Evolutionary conservation across 208 protist species (phyloP).

Genomic region (Wallacemonas sp.): DNA sequence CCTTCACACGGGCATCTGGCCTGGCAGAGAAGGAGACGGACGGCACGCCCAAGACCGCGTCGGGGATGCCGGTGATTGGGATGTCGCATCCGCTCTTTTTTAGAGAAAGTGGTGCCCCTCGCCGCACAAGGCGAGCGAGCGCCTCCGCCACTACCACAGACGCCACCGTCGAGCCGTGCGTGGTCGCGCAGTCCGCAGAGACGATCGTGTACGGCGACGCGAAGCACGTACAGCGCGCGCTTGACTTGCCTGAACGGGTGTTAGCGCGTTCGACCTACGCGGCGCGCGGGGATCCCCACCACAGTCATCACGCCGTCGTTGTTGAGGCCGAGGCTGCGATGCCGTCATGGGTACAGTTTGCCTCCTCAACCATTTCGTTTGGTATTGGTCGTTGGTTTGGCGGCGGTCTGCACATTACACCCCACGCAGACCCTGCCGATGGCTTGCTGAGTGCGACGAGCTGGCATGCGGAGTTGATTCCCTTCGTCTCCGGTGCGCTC

Average conservation of each 20-base stretch:
- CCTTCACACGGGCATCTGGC: background rate
- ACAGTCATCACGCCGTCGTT: background rate
- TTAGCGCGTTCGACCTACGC: background rate
- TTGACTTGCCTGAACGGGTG: background rate
- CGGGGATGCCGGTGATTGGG: background rate
- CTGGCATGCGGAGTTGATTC: slow-evolving; percentile 57
- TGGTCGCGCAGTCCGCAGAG: background rate
- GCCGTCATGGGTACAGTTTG: slow-evolving; percentile 58
- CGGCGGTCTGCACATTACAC: slow-evolving; percentile 74
- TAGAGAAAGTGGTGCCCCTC: background rate
- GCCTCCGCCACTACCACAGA: background rate
- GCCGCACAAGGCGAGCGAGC: background rate
- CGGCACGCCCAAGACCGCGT: too few relatives aligned
- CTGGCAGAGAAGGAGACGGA: background rate
- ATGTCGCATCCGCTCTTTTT: slow-evolving; percentile 1
- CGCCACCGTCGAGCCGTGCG: background rate
- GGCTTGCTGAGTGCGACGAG: slow-evolving; percentile 71
- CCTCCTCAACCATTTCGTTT: slow-evolving; percentile 77
- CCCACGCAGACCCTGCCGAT: slow-evolving; percentile 77
- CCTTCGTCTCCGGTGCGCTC: slow-evolving; percentile 45
- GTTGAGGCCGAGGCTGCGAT: background rate
- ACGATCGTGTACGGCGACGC: background rate
- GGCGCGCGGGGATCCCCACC: background rate
- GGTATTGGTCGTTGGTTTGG: slow-evolving; percentile 84
- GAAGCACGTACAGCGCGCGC: slow-evolving; percentile 6